Base-by-base conservation (phyloP, 108 stramenopile species). In the Schizochytrium sp. region DNA sequence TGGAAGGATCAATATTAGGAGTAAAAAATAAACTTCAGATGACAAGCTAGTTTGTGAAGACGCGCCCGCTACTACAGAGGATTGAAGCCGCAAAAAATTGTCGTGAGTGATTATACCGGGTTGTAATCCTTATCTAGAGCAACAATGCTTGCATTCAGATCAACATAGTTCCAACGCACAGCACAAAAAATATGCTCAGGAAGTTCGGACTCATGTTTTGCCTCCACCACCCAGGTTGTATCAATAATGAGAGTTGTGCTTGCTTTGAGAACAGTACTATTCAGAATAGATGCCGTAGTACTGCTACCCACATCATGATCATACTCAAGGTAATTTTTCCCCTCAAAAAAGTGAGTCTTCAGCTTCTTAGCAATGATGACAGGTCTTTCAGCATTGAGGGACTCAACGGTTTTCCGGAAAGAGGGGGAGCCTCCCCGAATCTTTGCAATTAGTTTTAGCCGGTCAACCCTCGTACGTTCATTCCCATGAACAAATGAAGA, bases 121-220 rank as follows among this genome's bases (percentile, higher is more conserved):
- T 69, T 17, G 64, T 69, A 69, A 44, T 69, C 44, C 28, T 69
- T 69, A 15, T 69, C 64, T 7, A 69, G 28, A 0, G 64, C 5
- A 38, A 69, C 44, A 5, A 44, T 69, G 64, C 64, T 13, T 38
- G 10, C 44, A 44, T 7, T 69, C 64, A 69, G 8, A 3, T 83
- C 55, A 10, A 83, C 28, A 83, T 83, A 83, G 53, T 83, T 83
- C 76, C 76, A 83, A 5, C 76, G 76, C 5, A 83, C 76, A 2
- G n/a, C 76, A 28, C 76, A 49, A 10, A 83, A 5, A 38, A 83
- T 13, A 10, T 53, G 76, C 28, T 83, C 76, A 7, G 76, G 76
- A 5, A 83, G 47, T 53, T 83, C 76, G 4, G 50, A n/a, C 40
- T 83, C 76, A 42, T 83, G 76, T 53, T 83, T 83, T 10, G 76